Evolutionary conservation across 1,284 basidiomycete genomes (phyloP).

Genomic region (Coniferiporia sulphurascens): DNA sequence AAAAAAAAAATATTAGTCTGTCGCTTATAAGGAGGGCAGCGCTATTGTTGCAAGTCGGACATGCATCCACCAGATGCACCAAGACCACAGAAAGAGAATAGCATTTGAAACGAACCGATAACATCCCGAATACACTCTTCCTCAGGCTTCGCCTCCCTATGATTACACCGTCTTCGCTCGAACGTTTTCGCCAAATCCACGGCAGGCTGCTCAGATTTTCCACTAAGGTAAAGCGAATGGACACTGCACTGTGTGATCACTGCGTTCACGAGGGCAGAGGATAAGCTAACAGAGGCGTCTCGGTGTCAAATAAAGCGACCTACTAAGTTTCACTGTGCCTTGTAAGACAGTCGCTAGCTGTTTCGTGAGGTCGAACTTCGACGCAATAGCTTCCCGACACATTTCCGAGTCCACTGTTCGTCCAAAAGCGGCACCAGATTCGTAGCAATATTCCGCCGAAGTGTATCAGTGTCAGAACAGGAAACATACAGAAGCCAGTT

Average conservation of each 20-base stretch:
- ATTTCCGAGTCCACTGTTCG: slow-evolving; percentile 79
- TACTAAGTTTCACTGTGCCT: slow-evolving; percentile 85
- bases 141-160: slow-evolving; percentile 62
- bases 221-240: slow-evolving; percentile 82
- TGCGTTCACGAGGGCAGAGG: slow-evolving; percentile 34
- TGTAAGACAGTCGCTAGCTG: slow-evolving; percentile 74
- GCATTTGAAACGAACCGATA: slow-evolving; percentile 54
- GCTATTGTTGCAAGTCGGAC: not conserved
- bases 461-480: not conserved
- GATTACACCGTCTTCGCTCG: slow-evolving; percentile 93
- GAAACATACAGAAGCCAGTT: not conserved
- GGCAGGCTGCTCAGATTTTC: slow-evolving; percentile 61
- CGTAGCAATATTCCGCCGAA: not conserved
- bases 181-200: slow-evolving; percentile 90
- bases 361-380: slow-evolving; percentile 71
- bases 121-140: slow-evolving; percentile 83
- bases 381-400: slow-evolving; percentile 62
- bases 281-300: not conserved
- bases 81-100: slow-evolving; percentile 8
- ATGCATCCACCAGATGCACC: not conserved
- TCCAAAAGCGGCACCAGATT: too few species aligned
- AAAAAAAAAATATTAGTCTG: not conserved
- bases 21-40: not conserved
- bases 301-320: slow-evolving; percentile 30
- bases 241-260: slow-evolving; percentile 98